Evolutionary conservation across 2,329 filamentous ascomycete species (phyloP).

Genomic region (Magnaporthiopsis incrustans): DNA sequence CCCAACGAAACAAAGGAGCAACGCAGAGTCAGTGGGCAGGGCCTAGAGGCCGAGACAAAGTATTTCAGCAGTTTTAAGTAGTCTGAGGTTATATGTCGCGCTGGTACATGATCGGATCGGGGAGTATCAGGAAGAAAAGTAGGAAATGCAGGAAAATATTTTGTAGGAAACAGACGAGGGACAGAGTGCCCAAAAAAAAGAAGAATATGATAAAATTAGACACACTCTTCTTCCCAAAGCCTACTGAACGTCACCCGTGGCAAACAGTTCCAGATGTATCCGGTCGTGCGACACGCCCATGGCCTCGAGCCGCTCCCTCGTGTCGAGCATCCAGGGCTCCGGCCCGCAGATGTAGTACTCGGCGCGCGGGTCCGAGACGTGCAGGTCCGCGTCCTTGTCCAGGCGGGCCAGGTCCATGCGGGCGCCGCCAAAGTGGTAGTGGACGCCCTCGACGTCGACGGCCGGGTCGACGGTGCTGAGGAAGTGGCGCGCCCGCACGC

Average conservation of each 20-base stretch:
- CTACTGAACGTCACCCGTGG: slow-evolving; percentile 38
- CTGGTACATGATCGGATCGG: neutral
- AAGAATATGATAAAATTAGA: too few relatives aligned
- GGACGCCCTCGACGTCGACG: slow-evolving; percentile 30
- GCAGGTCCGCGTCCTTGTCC: slow-evolving; percentile 44
- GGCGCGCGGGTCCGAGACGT: slow-evolving; percentile 42
- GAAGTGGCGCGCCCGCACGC: slow-evolving; percentile 50
- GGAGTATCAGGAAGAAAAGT: neutral
- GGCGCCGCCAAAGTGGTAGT: slow-evolving; percentile 50
- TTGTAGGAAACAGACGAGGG: neutral
- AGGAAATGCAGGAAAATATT: neutral
- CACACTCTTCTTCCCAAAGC: neutral
- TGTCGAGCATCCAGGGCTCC: slow-evolving; percentile 58
- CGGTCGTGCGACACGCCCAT: slow-evolving; percentile 50
- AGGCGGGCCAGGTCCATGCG: slow-evolving; percentile 51
- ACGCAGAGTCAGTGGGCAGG: neutral
- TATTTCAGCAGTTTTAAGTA: neutral
- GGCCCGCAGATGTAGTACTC: slow-evolving; percentile 70
- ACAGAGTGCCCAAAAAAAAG: neutral
- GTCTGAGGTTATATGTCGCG: neutral
- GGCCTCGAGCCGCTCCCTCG: slow-evolving; percentile 41
- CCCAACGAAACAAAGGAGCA: neutral
- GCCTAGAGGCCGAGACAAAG: neutral
- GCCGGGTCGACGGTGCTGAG: slow-evolving; percentile 38
- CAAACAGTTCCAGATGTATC: slow-evolving; percentile 61